These are phyloP conservation scores for Oryza glumipatula DNA, from an alignment of 176 grass and related monocot species.

Conservation along the genomic window DNA sequence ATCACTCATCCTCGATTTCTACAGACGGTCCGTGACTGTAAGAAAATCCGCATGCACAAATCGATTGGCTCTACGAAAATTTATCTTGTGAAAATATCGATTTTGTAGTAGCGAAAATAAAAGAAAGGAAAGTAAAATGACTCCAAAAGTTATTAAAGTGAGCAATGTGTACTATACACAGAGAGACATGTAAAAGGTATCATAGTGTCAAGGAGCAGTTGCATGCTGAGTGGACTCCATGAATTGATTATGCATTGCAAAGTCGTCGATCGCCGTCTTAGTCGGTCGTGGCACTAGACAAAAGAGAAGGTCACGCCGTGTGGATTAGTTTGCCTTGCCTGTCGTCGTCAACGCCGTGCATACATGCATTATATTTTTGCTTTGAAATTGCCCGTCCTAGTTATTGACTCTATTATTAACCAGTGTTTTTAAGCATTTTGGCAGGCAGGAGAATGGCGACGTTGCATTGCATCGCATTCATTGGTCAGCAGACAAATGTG, in stretches of 20 bases:
- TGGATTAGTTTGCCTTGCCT: conserved; percentile 9
- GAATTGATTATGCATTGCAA: background rate
- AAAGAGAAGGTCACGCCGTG: background rate
- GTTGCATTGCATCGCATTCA: background rate
- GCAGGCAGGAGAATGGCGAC: background rate
- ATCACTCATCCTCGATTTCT: no score
- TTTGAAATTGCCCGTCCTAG: conserved; percentile 12
- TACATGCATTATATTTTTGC: background rate
- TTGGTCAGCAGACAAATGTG: background rate
- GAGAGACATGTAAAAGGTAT: background rate
- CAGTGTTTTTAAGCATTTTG: background rate
- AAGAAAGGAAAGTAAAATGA: no score
- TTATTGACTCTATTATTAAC: background rate
- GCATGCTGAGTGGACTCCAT: background rate
- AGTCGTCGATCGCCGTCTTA: background rate
- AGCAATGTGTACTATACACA: background rate
- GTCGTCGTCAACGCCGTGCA: conserved; percentile 23
- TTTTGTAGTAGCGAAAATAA: no score
- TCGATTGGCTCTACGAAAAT: no score
- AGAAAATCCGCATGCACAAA: no score
- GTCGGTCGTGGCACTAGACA: background rate
- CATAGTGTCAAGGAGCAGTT: background rate
- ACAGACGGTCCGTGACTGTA: no score
- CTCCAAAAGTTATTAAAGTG: background rate
- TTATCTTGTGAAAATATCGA: no score